Conservation (phyloP, 2,329 filamentous ascomycete genomes). For the Fusarium sp. region DNA sequence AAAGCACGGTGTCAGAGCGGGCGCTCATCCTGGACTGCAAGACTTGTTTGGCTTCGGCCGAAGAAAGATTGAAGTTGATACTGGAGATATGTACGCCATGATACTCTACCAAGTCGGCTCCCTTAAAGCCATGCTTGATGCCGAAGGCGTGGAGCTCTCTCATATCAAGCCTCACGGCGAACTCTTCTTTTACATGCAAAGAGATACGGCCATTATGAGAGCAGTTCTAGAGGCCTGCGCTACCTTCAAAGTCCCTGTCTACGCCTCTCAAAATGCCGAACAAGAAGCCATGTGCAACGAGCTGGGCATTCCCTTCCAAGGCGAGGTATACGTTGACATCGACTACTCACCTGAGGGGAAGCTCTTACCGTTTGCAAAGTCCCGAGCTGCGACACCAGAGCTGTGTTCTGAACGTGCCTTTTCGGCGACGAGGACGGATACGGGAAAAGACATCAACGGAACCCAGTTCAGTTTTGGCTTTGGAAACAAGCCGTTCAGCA, state of each 20-base stretch:
- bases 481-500: neutral
- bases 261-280: conserved; percentile 28
- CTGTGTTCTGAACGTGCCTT: neutral
- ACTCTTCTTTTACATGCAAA: conserved; percentile 59
- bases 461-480: neutral
- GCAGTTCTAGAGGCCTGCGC: conserved; percentile 45
- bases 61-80: conserved; percentile 68
- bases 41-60: conserved; percentile 75
- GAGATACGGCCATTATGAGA: conserved; percentile 41
- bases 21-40: conserved; percentile 74
- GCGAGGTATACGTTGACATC: neutral
- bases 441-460: neutral
- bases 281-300: neutral
- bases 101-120: conserved; percentile 74
- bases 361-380: neutral
- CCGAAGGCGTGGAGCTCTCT: conserved; percentile 65
- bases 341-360: neutral
- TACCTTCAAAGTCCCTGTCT: conserved; percentile 46
- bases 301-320: neutral
- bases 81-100: conserved; percentile 68
- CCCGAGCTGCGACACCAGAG: neutral
- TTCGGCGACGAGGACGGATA: neutral
- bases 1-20: conserved; percentile 65
- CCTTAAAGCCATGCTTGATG: conserved; percentile 68
- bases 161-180: conserved; percentile 74